Base-by-base conservation (phyloP, 2,329 filamentous ascomycete genomes). In the Lasiodiplodia citricola region DNA sequence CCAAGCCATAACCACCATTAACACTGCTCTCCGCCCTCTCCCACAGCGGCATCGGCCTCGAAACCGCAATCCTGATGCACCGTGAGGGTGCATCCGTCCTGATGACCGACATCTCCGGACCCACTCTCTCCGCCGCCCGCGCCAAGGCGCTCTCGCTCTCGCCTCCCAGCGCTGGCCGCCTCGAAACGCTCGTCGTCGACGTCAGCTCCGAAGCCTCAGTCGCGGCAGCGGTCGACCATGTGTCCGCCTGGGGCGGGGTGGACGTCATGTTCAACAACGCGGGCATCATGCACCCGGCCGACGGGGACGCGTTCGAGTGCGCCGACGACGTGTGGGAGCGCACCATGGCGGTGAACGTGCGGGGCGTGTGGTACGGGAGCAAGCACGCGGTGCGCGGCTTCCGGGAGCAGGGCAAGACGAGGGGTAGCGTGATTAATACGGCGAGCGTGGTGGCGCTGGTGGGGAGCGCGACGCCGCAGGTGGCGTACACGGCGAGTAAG, bases 251-350 rank as follows among this genome's bases (percentile, higher is more conserved):
- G 92, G 94, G 94, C 76, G 94, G 94, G 54, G 82, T 96, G 2
- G 94, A 97, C 79, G 85, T 97, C 77, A 92, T 97, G 75, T 97
- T 97, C 89, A 97, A 97, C 88, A 97, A 97, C 80, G 94, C 94
- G 28, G 94, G 94, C 67, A 97, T 97, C 81, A 97, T 97, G 94
- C 94, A 97, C 83, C 90, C 89, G 58, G 86, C 91, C 69, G 83
- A 85, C 70, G 83, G 81, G 44, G 78, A 80, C 80, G 93, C 94
- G 58, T 84, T 96, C 78, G 88, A 91, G 79, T 97, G 94, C 1
- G 90, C 92, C 62, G 93, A 97, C 83, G 89, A 88, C 75, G 94
- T 97, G 84, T 97, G 94, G 94, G 93, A 97, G 76, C 83, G 96
- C 73, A 97, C 94, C 5, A 93, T 96, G 71, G 90, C 89, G 79